Evolutionary conservation across 345 rosid species (phyloP).

Genomic region (Sapria himalayana): DNA sequence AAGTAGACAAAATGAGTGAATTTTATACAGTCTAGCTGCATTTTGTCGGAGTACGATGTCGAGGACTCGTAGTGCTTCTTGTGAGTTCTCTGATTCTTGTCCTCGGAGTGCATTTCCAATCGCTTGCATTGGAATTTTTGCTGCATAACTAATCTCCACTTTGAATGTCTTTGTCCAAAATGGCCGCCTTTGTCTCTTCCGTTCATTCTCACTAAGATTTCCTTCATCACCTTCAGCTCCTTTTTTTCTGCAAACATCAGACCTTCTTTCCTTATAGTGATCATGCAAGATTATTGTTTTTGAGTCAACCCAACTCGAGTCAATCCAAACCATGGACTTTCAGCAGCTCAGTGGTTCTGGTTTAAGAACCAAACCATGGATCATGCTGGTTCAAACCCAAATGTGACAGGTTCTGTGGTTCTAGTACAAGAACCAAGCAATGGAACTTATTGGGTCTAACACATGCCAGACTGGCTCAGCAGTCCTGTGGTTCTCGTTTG

Average conservation of each 20-base stretch:
- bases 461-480: too few species aligned
- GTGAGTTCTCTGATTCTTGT: slow-evolving; percentile 47
- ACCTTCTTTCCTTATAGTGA: too few species aligned
- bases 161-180: slow-evolving; percentile 32
- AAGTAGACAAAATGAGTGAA: neutral
- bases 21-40: slow-evolving; percentile 51
- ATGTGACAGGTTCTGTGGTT: too few species aligned
- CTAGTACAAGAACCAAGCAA: too few species aligned
- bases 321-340: too few species aligned
- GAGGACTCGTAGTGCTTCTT: slow-evolving; percentile 62
- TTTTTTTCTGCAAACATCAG: slow-evolving; percentile 17
- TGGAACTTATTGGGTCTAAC: too few species aligned
- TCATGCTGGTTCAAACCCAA: too few species aligned
- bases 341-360: too few species aligned
- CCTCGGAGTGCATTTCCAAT: slow-evolving; percentile 67
- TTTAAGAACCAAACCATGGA: too few species aligned
- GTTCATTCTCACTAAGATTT: slow-evolving; percentile 26
- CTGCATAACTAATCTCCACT: slow-evolving; percentile 57
- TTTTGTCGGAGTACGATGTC: slow-evolving; percentile 67
- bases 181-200: slow-evolving; percentile 50
- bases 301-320: too few species aligned
- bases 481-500: too few species aligned
- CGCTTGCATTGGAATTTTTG: slow-evolving; percentile 67
- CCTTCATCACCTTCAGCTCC: slow-evolving; percentile 28
- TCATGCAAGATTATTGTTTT: too few species aligned